Base-by-base conservation (phyloP, 352 stramenopile species). In the Globisporangium barbulae region DNA sequence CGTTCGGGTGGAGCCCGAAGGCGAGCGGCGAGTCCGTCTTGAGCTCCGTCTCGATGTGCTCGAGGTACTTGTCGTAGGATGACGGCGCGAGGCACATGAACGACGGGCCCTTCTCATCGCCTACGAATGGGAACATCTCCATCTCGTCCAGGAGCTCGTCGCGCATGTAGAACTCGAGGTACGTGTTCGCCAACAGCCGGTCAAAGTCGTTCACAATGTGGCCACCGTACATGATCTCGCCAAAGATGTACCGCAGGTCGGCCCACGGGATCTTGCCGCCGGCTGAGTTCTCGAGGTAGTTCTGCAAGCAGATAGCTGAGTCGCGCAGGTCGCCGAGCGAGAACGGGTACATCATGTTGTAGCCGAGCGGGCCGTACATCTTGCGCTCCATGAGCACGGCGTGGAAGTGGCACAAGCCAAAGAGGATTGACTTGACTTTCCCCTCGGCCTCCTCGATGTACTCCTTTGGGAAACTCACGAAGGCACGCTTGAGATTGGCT, bases 301-400 rank as follows among this genome's bases (percentile, higher is more conserved):
- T 99, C 64, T 93, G 82, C 45, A 99, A 71, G 50, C 91, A 98
- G 60, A 97, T 97, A 3, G 94, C 90, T 33, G 90, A 98, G 72
- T 98, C 96, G 41, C 91, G 89, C 58, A 99, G 78, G 70, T 99
- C 97, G 17, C 96, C 96, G 54, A 98, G 90, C 28, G 90, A 98
- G 74, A 99, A 99, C 5, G 96, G 96, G 68, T 99, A 99, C 78
- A 98, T 98, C 95, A 99, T 99, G 69, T 99, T 99, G 81, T 98
- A 99, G n/a, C 96, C 96, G 61, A 98, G 93, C 15, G 96, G 92
- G 4, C 96, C 96, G 71, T 98, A 99, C 79, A 98, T 97, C 72
- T 99, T 99, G 37, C 96, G 87, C 72, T 99, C 96, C 91, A 98
- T 98, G 59, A 99, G 91, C 56, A 98, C 85, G 12, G 96, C 95